Conservation (phyloP, 2,329 filamentous ascomycete genomes). For the Botrytis tulipae region DNA sequence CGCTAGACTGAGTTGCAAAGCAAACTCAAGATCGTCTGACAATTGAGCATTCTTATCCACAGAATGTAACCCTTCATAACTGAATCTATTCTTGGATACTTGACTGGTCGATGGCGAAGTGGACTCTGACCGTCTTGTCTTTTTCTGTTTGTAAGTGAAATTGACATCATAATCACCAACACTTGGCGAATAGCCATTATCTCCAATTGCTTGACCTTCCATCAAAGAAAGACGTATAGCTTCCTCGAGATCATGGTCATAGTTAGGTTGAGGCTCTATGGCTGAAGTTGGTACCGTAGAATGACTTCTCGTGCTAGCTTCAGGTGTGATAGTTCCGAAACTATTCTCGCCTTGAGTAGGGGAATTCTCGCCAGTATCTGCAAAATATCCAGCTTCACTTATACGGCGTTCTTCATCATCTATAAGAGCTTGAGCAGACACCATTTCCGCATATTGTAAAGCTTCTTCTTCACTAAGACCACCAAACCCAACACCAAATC, state of each 20-base stretch:
- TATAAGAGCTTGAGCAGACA: constrained; percentile 60
- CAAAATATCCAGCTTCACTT: constrained; percentile 51
- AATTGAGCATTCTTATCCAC: constrained; percentile 24
- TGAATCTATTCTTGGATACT: constrained; percentile 26
- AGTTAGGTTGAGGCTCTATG: constrained; percentile 45
- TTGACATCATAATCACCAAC: constrained; percentile 52
- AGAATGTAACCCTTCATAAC: background rate
- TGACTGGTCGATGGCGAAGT: constrained; percentile 42
- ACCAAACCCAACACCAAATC: constrained; percentile 80
- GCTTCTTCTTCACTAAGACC: constrained; percentile 66
- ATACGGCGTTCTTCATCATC: constrained; percentile 56
- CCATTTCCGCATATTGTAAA: constrained; percentile 62
- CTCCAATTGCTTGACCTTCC: constrained; percentile 50
- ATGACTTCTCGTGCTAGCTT: constrained; percentile 50
- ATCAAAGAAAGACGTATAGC: constrained; percentile 61
- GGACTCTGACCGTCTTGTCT: constrained; percentile 43
- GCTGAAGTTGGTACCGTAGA: constrained; percentile 30
- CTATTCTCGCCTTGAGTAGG: constrained; percentile 39
- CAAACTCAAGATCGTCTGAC: constrained; percentile 57
- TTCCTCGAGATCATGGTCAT: constrained; percentile 61
- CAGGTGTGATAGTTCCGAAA: constrained; percentile 51
- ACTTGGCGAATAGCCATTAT: constrained; percentile 44
- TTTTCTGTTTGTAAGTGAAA: constrained; percentile 49
- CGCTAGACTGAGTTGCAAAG: constrained; percentile 58
- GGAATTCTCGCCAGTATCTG: constrained; percentile 45